phyloP scores from a whole-genome alignment of 1,284 basidiomycete species.

The Ceratobasidium theobromae region DNA sequence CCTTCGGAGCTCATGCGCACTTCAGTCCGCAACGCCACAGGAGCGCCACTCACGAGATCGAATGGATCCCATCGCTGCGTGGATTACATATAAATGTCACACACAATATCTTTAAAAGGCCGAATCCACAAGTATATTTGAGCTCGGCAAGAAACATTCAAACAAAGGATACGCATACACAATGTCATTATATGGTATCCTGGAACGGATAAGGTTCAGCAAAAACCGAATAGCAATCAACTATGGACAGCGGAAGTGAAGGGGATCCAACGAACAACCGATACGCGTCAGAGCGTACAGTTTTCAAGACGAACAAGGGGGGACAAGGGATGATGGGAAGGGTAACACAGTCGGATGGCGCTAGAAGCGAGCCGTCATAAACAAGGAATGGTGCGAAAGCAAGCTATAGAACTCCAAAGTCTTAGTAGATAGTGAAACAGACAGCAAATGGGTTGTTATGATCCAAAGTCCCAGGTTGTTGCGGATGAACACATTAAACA shows the following conservation, averaged over 20 bases:
- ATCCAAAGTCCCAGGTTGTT: constrained; percentile 27
- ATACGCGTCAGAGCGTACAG: not conserved
- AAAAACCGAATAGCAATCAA: not conserved
- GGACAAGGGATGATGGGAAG: constrained; percentile 5
- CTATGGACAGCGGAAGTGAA: constrained; percentile 13
- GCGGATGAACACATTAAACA: constrained; percentile 25
- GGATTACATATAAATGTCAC: not conserved
- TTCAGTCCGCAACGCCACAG: not conserved
- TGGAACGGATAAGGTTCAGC: not conserved
- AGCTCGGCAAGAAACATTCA: not conserved
- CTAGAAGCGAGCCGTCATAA: not conserved
- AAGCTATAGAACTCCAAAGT: not conserved
- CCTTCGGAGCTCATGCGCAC: not conserved
- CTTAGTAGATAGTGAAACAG: constrained; percentile 24
- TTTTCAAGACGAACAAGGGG: constrained; percentile 19
- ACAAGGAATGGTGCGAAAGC: constrained; percentile 1
- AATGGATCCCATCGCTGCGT: not conserved
- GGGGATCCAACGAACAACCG: not conserved
- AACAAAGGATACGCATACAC: constrained; percentile 21
- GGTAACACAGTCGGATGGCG: not conserved
- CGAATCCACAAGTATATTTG: not conserved
- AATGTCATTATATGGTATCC: constrained; percentile 18
- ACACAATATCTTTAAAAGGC: not conserved
- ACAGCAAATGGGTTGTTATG: constrained; percentile 30
- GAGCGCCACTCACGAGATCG: not conserved